Evolutionary conservation across 768 basidiomycete species (phyloP).

Genomic region (Lentinula edodes): DNA sequence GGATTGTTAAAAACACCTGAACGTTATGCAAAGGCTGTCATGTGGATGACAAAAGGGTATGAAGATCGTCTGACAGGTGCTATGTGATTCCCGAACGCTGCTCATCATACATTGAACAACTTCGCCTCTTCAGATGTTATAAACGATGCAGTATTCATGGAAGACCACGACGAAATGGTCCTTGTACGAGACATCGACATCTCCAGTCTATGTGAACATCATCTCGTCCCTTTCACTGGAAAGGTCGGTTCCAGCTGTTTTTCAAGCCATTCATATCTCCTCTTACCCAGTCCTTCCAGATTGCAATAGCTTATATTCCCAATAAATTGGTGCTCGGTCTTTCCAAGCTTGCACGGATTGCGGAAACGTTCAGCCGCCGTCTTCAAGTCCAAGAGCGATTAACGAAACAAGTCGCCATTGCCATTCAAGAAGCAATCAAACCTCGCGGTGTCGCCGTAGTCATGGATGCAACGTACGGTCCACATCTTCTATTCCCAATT

Average conservation of each 20-base stretch:
- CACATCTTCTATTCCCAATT: constrained; percentile 8
- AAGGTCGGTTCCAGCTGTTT: constrained; percentile 52
- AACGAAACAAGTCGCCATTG: constrained; percentile 95
- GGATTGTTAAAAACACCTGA: constrained; percentile 90
- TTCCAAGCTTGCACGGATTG: constrained; percentile 94
- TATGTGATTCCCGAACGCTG: constrained; percentile 14
- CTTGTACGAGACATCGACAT: constrained; percentile 96
- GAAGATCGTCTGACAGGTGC: constrained; percentile 89
- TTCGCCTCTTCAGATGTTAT: constrained; percentile 71
- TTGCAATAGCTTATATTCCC: constrained; percentile 97
- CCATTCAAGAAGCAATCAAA: constrained; percentile 97
- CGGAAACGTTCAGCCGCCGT: constrained; percentile 93
- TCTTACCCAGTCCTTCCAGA: constrained; percentile 38
- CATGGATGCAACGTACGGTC: constrained; percentile 92
- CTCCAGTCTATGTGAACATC: constrained; percentile 96
- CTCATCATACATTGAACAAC: constrained; percentile 8
- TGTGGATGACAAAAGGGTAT: constrained; percentile 99
- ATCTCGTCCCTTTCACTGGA: constrained; percentile 95
- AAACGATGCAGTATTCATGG: constrained; percentile 96
- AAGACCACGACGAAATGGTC: constrained; percentile 99
- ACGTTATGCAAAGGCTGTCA: constrained; percentile 91
- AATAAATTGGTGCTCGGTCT: constrained; percentile 91
- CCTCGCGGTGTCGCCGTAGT: constrained; percentile 98
- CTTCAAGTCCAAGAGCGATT: constrained; percentile 97
- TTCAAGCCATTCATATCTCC: constrained; percentile 1